A percentile compares a stretch with the other conserved stretches of the same genome.
Conservation (phyloP, 192 early-diverging fungal species). For the Piromyces sp. region DNA sequence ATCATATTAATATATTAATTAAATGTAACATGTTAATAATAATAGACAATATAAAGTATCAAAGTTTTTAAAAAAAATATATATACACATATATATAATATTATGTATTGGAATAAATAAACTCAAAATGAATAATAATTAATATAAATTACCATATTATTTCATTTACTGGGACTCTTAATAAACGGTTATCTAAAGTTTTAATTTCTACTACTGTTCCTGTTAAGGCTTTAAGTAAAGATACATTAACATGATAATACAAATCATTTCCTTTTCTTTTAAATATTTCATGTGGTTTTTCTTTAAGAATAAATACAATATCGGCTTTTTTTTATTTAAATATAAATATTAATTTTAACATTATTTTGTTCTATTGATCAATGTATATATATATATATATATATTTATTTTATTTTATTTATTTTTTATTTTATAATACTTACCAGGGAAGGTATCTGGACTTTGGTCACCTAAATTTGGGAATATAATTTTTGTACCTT, state of each 20-base stretch:
- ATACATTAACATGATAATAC: constrained; percentile 10
- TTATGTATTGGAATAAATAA: too few species aligned
- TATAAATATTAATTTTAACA: too few species aligned
- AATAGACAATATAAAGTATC: too few species aligned
- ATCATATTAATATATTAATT: too few species aligned
- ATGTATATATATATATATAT: too few species aligned
- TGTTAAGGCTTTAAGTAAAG: constrained; percentile 23
- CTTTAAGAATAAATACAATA: constrained; percentile 26
- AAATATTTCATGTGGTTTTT: constrained; percentile 21
- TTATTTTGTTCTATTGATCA: too few species aligned
- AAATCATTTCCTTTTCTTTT: constrained; percentile 26
- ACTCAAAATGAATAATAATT: too few species aligned
- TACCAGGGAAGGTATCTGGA: constrained; percentile 30
- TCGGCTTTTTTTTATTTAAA: constrained; percentile 3
- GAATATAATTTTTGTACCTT: constrained; percentile 30
- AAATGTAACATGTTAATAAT: too few species aligned
- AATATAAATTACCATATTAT: constrained; percentile 19
- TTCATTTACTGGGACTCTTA: constrained; percentile 34
- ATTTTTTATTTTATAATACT: not conserved
- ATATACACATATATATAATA: not conserved
- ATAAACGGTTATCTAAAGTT: constrained; percentile 26
- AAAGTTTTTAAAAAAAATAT: too few species aligned
- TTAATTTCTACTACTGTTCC: constrained; percentile 21
- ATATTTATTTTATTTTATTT: too few species aligned
- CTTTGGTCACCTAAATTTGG: constrained; percentile 32